Base-by-base conservation (phyloP, 75 land plant genomes). In the Larix kaempferi region DNA sequence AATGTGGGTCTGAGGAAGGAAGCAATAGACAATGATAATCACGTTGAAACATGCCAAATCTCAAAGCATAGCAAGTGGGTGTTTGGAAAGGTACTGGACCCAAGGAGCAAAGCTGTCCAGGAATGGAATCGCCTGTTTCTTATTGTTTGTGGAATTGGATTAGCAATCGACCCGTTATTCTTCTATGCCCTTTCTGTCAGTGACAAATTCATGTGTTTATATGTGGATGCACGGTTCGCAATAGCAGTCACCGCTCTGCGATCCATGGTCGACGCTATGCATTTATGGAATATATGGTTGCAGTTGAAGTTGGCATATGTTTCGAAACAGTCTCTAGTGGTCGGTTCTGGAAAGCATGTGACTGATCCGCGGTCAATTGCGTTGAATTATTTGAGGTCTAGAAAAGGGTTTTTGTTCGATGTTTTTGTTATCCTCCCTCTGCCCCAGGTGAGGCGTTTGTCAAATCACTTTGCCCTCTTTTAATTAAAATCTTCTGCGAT, bases 161-260 rank as follows among this genome's bases (percentile, higher is more conserved):
- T 90, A 15, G 85, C 88, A 22, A 80, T 96, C 7, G 99, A 96
- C 75, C 99, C 99, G 0, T 86, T 96, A 74, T 96, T 96, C 87
- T 85, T 93, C 88, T 93, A 93, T 79, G 77, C 87, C 23, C 85
- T 92, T 26, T 83, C 90, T 27, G 83, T 94, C 57, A 89, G 88
- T 78, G 82, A 77, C 17, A 65, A 77, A 6, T 83, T 85, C 58
- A 79, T 85, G 82, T 96, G 99, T 78, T 59, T 96, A 52, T 91
- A 84, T 79, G 71, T 96, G 39, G 95, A 94, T 76, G 93, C 87
- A 0, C 84, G 88, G 88, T 87, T 94, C 71, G 91, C 93, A 52
- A 79, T 89, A 27, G 78, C 89, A 27, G 95, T 91, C 57, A 94
- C 98, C 17, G 78, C 67, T 12, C 82, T 96, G 75, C 80, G 93